A percentile compares a stretch with the other conserved stretches of the same genome.
phyloP scores from a whole-genome alignment of 306 rosid species.

The Lagenaria siceraria region DNA sequence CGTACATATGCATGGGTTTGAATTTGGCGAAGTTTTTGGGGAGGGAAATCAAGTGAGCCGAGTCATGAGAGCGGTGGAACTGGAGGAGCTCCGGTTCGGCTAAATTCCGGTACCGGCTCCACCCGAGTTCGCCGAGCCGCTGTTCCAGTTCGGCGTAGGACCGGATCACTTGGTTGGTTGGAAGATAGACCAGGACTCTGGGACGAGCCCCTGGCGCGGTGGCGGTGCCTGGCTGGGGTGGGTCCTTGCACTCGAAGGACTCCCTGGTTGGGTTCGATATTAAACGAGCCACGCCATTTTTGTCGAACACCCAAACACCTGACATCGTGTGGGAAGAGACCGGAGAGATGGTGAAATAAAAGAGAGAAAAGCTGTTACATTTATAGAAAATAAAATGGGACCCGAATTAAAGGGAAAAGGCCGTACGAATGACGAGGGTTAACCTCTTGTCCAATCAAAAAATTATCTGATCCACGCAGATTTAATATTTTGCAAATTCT shows the following conservation, averaged over 20 bases:
- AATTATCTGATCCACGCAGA: too few species aligned
- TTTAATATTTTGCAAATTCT: too few species aligned
- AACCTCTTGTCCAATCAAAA: neutral
- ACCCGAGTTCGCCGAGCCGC: slow-evolving; percentile 58
- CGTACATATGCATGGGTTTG: slow-evolving; percentile 56
- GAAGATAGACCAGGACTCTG: slow-evolving; percentile 50
- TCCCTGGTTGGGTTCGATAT: slow-evolving; percentile 67
- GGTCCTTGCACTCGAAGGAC: slow-evolving; percentile 55
- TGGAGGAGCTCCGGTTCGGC: slow-evolving; percentile 32
- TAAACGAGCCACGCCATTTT: slow-evolving; percentile 69
- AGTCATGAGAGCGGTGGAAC: slow-evolving; percentile 64
- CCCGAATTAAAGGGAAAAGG: neutral
- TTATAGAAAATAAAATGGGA: neutral
- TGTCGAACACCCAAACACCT: slow-evolving; percentile 88
- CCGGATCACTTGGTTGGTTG: slow-evolving; percentile 41
- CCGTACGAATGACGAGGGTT: neutral
- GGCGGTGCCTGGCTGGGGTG: slow-evolving; percentile 39
- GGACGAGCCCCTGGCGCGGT: slow-evolving; percentile 90
- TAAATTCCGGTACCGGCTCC: slow-evolving; percentile 51
- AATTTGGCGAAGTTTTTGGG: slow-evolving; percentile 34
- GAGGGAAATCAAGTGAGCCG: slow-evolving; percentile 55
- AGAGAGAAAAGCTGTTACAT: neutral
- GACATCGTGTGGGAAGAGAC: slow-evolving; percentile 32
- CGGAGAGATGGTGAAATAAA: neutral
- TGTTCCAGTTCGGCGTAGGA: slow-evolving; percentile 60